A percentile compares a stretch with the other conserved stretches of the same genome.
phyloP scores from a whole-genome alignment of 768 basidiomycete genomes.

The Sporobolomyces phaffii region DNA sequence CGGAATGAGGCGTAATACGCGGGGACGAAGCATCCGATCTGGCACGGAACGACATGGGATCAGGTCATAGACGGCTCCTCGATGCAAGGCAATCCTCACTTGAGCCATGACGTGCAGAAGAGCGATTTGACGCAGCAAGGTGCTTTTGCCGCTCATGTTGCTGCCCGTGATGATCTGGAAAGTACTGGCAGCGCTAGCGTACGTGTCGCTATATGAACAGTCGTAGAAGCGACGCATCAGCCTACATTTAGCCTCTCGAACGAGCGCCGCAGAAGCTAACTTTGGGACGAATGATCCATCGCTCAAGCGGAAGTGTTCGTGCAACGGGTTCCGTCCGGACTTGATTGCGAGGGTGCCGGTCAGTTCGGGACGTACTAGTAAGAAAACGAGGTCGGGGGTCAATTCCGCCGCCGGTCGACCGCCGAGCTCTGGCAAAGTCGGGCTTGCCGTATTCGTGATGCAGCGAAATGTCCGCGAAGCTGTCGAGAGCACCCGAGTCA shows the following conservation, averaged over 20 bases:
- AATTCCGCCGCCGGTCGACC: constrained; percentile 33
- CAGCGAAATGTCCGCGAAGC: constrained; percentile 30
- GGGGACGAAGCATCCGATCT: constrained; percentile 55
- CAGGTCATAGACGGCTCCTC: too few species aligned
- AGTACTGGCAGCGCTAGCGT: constrained; percentile 70
- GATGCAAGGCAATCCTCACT: constrained; percentile 63
- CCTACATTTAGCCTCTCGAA: too few species aligned
- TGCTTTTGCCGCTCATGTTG: constrained; percentile 61
- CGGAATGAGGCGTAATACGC: constrained; percentile 88
- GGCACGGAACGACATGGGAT: not conserved
- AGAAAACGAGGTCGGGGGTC: constrained; percentile 42
- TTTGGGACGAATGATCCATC: constrained; percentile 38
- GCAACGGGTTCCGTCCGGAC: constrained; percentile 76
- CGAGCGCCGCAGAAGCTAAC: not conserved
- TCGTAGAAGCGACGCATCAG: not conserved
- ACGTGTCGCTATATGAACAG: constrained; percentile 79
- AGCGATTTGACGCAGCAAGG: constrained; percentile 81
- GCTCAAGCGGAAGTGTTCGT: constrained; percentile 61
- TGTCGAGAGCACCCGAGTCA: not conserved
- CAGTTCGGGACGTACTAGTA: constrained; percentile 78
- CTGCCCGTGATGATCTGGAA: constrained; percentile 67
- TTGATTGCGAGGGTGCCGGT: constrained; percentile 85
- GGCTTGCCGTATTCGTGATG: constrained; percentile 34
- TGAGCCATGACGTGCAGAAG: constrained; percentile 78
- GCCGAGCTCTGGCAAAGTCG: too few species aligned